phyloP scores from a whole-genome alignment of 345 rosid genomes.

The Aquilaria malaccensis region DNA sequence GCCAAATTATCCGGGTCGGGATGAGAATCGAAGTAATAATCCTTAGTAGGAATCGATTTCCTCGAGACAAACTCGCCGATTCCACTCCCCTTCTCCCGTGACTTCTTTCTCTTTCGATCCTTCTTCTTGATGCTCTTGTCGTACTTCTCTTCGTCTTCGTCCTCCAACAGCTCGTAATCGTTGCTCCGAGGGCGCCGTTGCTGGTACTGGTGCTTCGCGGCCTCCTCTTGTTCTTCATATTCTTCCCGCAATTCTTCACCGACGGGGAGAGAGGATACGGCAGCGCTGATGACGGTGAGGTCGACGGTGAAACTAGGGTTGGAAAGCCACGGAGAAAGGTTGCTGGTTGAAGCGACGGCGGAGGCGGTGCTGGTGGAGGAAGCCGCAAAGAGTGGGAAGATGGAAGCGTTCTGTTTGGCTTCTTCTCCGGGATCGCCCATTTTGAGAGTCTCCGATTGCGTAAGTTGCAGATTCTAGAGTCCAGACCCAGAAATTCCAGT shows the following conservation, averaged over 20 bases:
- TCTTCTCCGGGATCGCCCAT: slow-evolving; percentile 15
- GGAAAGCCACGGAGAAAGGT: slow-evolving; percentile 58
- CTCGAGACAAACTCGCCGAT: slow-evolving; percentile 27
- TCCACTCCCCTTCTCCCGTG: slow-evolving; percentile 15
- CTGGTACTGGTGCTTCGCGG: slow-evolving; percentile 4
- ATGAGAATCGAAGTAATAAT: slow-evolving; percentile 77
- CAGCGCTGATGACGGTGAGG: slow-evolving; percentile 47
- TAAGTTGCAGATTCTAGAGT: too few relatives aligned
- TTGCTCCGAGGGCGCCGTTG: slow-evolving; percentile 4
- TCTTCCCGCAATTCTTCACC: slow-evolving; percentile 31
- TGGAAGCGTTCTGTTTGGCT: slow-evolving; percentile 11
- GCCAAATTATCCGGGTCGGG: slow-evolving; percentile 84
- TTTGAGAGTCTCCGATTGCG: neutral
- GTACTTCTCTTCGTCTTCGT: slow-evolving; percentile 27
- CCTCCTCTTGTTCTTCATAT: slow-evolving; percentile 1
- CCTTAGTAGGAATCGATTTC: slow-evolving; percentile 49
- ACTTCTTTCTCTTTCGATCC: slow-evolving; percentile 32
- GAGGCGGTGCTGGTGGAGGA: slow-evolving; percentile 16
- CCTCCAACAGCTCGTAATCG: slow-evolving; percentile 42
- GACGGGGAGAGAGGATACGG: slow-evolving; percentile 30
- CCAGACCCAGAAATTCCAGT: too few relatives aligned
- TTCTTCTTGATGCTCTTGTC: slow-evolving; percentile 22
- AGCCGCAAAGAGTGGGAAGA: slow-evolving; percentile 33
- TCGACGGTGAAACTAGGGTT: slow-evolving; percentile 82
- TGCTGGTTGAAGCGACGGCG: slow-evolving; percentile 14